These are phyloP conservation scores for Gracilaria domingensis DNA, from an alignment of 23 red algal genomes.

Conservation along the genomic window DNA sequence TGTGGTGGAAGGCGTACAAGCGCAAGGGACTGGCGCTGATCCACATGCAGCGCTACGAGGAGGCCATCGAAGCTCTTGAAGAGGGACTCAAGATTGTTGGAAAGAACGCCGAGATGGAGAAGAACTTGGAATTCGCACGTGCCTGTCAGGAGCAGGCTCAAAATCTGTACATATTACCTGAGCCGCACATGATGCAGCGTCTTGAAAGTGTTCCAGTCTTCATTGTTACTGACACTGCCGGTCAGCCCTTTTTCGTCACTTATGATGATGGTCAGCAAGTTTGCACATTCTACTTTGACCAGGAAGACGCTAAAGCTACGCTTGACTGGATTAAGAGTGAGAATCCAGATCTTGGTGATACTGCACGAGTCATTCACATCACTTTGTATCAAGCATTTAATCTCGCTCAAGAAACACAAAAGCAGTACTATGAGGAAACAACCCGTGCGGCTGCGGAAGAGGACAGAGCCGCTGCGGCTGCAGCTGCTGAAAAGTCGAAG, in stretches of 20 bases:
- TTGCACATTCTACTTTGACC: conserved; percentile 96
- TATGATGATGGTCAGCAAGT: conserved; percentile 95
- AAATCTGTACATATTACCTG: conserved; percentile 94
- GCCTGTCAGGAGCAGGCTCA: conserved; percentile 86
- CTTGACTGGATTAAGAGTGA: conserved; percentile 93
- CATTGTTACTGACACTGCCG: conserved; percentile 85
- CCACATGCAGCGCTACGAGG: conserved; percentile 89
- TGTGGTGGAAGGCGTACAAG: conserved; percentile 97
- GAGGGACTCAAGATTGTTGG: conserved; percentile 68
- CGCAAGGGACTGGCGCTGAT: conserved; percentile 86
- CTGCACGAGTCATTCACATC: conserved; percentile 85
- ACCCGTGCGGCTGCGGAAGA: conserved; percentile 79
- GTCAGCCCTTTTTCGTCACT: conserved; percentile 98
- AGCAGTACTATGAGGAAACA: conserved; percentile 86
- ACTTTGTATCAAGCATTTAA: conserved; percentile 87
- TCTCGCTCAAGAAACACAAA: conserved; percentile 93
- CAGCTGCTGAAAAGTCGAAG: conserved; percentile 53
- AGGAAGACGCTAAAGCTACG: conserved; percentile 81
- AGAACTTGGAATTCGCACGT: conserved; percentile 77
- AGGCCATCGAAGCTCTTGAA: conserved; percentile 87
- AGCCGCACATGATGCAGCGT: conserved; percentile 84
- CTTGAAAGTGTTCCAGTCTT: conserved; percentile 94
- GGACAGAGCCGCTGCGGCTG: conserved; percentile 54
- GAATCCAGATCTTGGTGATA: conserved; percentile 74
- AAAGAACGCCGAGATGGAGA: conserved; percentile 80